phyloP scores from a whole-genome alignment of 169 alveolate genomes.

The Fabrea salina region DNA sequence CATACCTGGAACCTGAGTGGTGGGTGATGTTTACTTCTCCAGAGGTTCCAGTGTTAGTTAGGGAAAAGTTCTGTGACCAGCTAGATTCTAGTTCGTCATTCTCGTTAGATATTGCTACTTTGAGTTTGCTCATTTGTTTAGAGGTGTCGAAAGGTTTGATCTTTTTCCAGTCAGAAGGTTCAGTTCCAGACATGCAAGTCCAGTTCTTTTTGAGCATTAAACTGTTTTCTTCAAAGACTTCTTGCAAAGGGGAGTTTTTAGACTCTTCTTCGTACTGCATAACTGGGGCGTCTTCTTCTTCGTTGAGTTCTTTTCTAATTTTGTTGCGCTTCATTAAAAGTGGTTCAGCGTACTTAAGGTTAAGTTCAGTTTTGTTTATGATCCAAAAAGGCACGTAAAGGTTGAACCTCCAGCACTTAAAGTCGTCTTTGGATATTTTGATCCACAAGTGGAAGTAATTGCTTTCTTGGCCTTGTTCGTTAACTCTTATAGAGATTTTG shows the following conservation, averaged over 20 bases:
- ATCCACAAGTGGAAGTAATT: conserved; percentile 11
- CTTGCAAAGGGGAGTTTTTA: not conserved
- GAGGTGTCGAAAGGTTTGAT: not conserved
- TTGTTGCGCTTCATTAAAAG: not conserved
- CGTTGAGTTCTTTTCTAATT: not conserved
- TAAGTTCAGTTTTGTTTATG: conserved; percentile 10
- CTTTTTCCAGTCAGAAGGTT: conserved; percentile 4
- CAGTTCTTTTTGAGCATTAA: not conserved
- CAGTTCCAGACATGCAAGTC: not conserved
- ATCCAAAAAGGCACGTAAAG: conserved; percentile 27
- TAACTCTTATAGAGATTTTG: not conserved
- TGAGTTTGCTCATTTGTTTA: not conserved
- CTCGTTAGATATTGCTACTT: not conserved
- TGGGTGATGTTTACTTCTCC: conserved; percentile 18
- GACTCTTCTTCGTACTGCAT: not conserved
- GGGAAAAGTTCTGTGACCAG: conserved; percentile 20
- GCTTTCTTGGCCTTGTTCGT: not conserved
- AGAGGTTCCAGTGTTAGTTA: conserved; percentile 35
- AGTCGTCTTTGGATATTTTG: conserved; percentile 1
- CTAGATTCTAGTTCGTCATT: not conserved
- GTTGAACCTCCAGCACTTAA: conserved; percentile 26
- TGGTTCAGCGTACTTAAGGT: conserved; percentile 10
- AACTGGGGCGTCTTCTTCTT: conserved; percentile 1
- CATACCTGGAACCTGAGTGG: not conserved
- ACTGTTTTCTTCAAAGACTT: not conserved